Base-by-base conservation (phyloP, 805 yeast genomes). In the Kluyveromyces dobzhanskii region DNA sequence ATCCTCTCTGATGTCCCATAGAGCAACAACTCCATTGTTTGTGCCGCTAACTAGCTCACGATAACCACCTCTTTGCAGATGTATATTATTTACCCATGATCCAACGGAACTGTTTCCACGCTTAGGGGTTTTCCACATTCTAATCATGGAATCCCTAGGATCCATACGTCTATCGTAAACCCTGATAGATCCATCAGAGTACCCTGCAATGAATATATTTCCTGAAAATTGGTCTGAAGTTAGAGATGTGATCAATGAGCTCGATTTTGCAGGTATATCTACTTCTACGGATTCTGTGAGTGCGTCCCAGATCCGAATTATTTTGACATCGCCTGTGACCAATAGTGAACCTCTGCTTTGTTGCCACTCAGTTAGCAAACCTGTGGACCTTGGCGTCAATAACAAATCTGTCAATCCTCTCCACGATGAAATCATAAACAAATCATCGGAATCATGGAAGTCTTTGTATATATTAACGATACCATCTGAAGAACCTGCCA, bases 161-260 rank as follows among this genome's bases (percentile, higher is more conserved):
- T 85, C 94, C 43, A 85, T 59, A 48, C 98, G 71, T 44, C 96
- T 73, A 59, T 92, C 98, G 57, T 88, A 92, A 1, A 87, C 94
- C 42, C 97, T 71, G 32, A 92, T 64, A 9, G 84, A 76, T 75
- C 97, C 69, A 58, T 92, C 97, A 19, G 80, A 86, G 59, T 90
- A 92, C 0, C 98, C 98, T 7, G 94, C 88, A 30, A 85, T 79
- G 49, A 92, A 77, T 1, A 86, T 70, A 50, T 90, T 80, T 13
- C 98, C 97, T 0, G 95, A 85, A 8, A 92, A 90, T 55, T 90
- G 97, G 56, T 92, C 98, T 0, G 97, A 86, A 0, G 97, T 88
- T 38, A 92, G 65, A 0, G 94, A 72, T 0, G 95, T 83, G 37
- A 92, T 81, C n/a, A 90, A 78, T 14, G 90, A 78, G 1, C 94